Evolutionary conservation across 2,329 filamentous ascomycete genomes (phyloP), one percentile per base, ranked within the genome.

Genomic region (Colletotrichum shisoi): DNA sequence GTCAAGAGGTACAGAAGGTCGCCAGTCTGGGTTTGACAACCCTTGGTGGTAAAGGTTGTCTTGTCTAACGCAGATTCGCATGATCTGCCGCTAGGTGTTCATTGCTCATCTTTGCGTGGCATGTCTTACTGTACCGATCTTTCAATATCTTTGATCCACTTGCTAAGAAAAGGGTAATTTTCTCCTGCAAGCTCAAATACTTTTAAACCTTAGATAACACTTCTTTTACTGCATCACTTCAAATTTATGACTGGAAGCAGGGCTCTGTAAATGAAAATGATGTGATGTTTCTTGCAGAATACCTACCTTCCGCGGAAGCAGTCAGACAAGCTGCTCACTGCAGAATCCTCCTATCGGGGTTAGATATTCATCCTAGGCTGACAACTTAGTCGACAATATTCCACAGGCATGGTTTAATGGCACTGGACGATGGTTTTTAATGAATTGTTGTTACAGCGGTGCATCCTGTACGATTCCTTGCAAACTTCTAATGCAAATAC

Each of bases 261-360:
- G 27, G 27, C 27, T 31, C 7, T 31, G 27, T 31, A 31, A 31
- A 8, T 31, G 27, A 8, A 8, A 8, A 31, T 2, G 7, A 31
- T 31, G 27, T 0, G 6, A 31, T 31, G 7, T 2, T 31, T 31
- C 7, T 31, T 31, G 7, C 7, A 7, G 27, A 31, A 31, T 8
- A 31, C n/a, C n/a, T n/a, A 53, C 49, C 49, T 37, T 12, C 49
- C 49, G 11, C 31, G 31, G 49, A 53, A 53, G 31, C 49, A 39
- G 49, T 37, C 49, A 21, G 49, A 53, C 13, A 19, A 53, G 37
- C 11, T 21, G 15, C 49, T 37, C 27, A 8, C 27, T 8, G 27
- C 27, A 31, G n/a, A 39, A 53, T 53, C 49, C 49, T 39, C 1
- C 49, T 2, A n/a, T 8, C 9, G 8, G 17, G n/a, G 19, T 11